These are phyloP conservation scores for Umbelopsis sp. DNA, from an alignment of 371 early-diverging fungal genomes.

Conservation along the genomic window DNA sequence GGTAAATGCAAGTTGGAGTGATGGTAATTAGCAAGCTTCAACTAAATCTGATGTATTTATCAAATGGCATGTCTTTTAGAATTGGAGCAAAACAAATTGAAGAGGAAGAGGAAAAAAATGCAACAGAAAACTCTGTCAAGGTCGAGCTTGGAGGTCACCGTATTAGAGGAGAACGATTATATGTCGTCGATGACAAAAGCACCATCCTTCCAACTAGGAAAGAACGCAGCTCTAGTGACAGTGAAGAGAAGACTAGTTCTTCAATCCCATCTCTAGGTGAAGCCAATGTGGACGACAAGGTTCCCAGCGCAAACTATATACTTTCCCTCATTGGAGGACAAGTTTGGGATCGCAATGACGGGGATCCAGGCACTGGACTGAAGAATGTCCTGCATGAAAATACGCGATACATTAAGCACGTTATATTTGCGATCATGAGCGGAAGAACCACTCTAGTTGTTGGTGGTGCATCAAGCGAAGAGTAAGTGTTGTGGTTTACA, in stretches of 20 bases:
- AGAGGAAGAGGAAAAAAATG: conserved; percentile 2
- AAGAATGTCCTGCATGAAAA: background rate
- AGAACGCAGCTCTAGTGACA: background rate
- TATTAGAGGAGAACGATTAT: conserved; percentile 16
- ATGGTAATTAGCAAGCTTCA: background rate
- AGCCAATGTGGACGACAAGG: background rate
- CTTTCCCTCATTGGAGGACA: conserved; percentile 11
- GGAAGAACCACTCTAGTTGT: conserved; percentile 45
- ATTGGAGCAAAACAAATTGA: background rate
- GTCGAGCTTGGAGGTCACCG: conserved; percentile 11
- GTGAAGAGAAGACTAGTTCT: conserved; percentile 17
- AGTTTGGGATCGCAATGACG: conserved; percentile 10
- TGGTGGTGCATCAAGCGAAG: conserved; percentile 31
- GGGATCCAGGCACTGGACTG: conserved; percentile 8
- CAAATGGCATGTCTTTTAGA: background rate
- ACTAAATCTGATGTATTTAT: background rate
- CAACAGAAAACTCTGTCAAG: background rate
- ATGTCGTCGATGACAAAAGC: background rate
- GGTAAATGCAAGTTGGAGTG: conserved; percentile 13
- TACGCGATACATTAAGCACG: conserved; percentile 29
- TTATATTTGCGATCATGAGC: conserved; percentile 45
- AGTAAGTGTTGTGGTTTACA: conserved; percentile 21
- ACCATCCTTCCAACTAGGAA: background rate
- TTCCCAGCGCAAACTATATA: background rate
- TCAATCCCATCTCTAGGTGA: background rate